phyloP scores from a whole-genome alignment of 2,329 filamentous ascomycete species.

The Fusarium algeriense region DNA sequence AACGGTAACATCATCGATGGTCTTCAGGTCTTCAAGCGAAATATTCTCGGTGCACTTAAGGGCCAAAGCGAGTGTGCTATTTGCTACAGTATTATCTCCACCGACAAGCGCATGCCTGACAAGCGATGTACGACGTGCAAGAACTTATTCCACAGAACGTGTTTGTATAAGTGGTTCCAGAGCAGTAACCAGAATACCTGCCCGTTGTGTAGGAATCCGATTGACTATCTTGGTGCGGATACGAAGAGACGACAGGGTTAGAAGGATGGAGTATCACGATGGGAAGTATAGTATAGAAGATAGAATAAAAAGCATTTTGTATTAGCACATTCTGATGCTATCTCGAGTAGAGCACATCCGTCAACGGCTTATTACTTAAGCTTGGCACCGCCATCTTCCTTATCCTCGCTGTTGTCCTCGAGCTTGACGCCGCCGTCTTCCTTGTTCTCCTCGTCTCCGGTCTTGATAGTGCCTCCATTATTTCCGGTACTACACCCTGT shows the following conservation, averaged over 20 bases:
- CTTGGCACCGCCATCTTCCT: conserved; percentile 11
- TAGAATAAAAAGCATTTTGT: conserved; percentile 23
- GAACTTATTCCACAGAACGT: conserved; percentile 90
- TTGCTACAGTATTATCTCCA: conserved; percentile 93
- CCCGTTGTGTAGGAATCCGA: conserved; percentile 91
- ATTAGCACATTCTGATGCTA: neutral
- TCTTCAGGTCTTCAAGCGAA: conserved; percentile 84
- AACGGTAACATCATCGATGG: conserved; percentile 92
- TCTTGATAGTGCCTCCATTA: neutral
- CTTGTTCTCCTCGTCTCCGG: neutral
- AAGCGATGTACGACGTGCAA: conserved; percentile 94
- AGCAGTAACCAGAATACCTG: conserved; percentile 92
- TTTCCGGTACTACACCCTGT: neutral
- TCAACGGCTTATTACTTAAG: neutral
- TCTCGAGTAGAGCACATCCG: neutral
- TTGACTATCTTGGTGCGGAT: conserved; percentile 68
- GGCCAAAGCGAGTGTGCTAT: conserved; percentile 96
- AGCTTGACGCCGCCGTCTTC: neutral
- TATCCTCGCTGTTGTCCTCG: neutral
- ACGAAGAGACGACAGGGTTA: conserved; percentile 54
- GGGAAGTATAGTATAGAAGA: neutral
- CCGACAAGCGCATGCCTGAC: conserved; percentile 89
- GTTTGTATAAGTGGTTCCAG: conserved; percentile 97
- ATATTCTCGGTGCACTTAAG: conserved; percentile 88
- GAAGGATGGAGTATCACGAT: neutral